Percentiles rank a stretch among this genome's conserved stretches.
phyloP scores from a whole-genome alignment of 139 green algal genomes.

The Picochlorum sp. region DNA sequence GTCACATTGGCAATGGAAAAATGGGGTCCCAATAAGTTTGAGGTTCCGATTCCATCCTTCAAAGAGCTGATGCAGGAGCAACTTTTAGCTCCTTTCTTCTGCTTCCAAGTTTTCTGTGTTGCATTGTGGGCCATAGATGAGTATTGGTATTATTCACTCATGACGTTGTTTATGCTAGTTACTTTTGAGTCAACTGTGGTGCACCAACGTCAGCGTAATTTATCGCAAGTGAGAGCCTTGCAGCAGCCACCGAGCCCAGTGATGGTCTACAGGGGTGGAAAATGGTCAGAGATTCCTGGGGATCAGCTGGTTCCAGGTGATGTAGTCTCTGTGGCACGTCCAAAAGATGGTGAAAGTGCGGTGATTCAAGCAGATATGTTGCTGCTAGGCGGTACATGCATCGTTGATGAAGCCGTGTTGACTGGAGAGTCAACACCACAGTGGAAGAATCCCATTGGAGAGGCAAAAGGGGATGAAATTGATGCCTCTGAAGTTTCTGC shows the following conservation, averaged over 20 bases:
- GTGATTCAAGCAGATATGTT: slow-evolving; percentile 84
- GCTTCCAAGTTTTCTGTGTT: slow-evolving; percentile 95
- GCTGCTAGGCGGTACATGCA: slow-evolving; percentile 81
- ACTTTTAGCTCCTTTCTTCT: slow-evolving; percentile 94
- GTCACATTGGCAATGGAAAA: slow-evolving; percentile 38
- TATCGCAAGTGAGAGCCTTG: slow-evolving; percentile 76
- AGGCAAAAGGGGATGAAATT: slow-evolving; percentile 24
- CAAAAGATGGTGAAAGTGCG: slow-evolving; percentile 16
- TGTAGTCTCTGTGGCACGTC: slow-evolving; percentile 72
- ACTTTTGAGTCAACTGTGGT: slow-evolving; percentile 97
- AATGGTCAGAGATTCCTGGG: slow-evolving; percentile 61
- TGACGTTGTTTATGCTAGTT: slow-evolving; percentile 96
- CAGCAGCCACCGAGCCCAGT: slow-evolving; percentile 62
- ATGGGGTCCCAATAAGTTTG: slow-evolving; percentile 64
- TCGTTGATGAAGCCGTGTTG: slow-evolving; percentile 94
- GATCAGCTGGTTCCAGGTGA: slow-evolving; percentile 88
- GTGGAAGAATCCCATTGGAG: slow-evolving; percentile 69
- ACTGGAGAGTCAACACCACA: slow-evolving; percentile 86
- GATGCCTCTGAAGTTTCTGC: slow-evolving; percentile 24
- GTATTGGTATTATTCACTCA: slow-evolving; percentile 97
- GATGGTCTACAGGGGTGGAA: slow-evolving; percentile 45
- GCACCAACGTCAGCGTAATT: slow-evolving; percentile 71
- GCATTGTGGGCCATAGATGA: slow-evolving; percentile 89
- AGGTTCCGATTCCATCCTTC: slow-evolving; percentile 71
- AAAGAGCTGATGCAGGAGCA: slow-evolving; percentile 75